Conservation (phyloP, 345 rosid genomes). For the Isatis tinctoria region DNA sequence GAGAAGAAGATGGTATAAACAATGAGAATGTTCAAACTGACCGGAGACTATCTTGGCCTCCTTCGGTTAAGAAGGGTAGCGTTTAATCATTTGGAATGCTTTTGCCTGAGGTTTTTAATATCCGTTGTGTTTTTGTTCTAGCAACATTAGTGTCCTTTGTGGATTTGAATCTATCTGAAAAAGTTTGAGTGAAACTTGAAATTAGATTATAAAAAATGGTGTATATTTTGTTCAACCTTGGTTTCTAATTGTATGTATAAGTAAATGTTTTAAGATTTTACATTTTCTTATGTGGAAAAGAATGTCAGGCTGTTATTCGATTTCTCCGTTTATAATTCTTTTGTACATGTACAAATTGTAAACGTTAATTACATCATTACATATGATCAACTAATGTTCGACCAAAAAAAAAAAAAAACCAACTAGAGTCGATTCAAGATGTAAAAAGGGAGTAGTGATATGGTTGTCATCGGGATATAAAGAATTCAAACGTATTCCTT, state of each 20-base stretch:
- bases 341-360: neutral
- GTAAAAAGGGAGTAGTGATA: neutral
- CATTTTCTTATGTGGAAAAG: neutral
- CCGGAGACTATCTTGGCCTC: conserved; percentile 93
- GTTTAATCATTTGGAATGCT: neutral
- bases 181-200: neutral
- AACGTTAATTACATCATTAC: neutral
- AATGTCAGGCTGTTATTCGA: neutral
- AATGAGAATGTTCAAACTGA: conserved; percentile 43
- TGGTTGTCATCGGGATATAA: neutral
- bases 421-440: neutral
- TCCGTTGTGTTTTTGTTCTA: conserved; percentile 2
- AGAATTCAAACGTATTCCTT: neutral
- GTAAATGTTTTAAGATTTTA: neutral
- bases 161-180: neutral
- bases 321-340: neutral
- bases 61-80: conserved; percentile 43
- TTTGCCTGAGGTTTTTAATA: conserved; percentile 2
- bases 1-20: conserved; percentile 32
- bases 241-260: neutral
- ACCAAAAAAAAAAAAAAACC: neutral
- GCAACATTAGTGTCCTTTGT: neutral
- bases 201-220: neutral
- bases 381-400: neutral
- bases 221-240: conserved; percentile 6